Percentiles rank a stretch among this genome's conserved stretches.
phyloP scores from a whole-genome alignment of 2,329 filamentous ascomycete species.

The Aureobasidium sp. region DNA sequence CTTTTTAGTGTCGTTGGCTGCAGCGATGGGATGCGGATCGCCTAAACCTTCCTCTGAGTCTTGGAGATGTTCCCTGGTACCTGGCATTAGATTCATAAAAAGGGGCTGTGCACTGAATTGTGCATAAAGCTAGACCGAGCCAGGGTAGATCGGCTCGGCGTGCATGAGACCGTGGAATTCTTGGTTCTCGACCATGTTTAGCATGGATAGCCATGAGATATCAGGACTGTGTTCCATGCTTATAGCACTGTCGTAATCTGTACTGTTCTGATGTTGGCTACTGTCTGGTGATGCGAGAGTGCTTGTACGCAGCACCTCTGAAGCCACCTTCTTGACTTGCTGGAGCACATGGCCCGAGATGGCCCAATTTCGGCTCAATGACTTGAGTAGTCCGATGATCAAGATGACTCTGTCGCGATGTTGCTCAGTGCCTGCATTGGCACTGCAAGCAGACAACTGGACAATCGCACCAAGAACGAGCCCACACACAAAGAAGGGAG shows the following conservation, averaged over 20 bases:
- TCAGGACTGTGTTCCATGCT: not conserved
- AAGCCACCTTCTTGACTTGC: conserved; percentile 68
- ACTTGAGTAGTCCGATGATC: conserved; percentile 67
- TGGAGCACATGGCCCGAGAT: conserved; percentile 62
- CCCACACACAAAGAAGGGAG: conserved; percentile 76
- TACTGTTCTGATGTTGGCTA: not conserved
- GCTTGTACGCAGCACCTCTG: conserved; percentile 8
- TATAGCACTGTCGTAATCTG: not conserved
- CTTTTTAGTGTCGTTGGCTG: conserved; percentile 8
- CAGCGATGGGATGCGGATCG: not conserved
- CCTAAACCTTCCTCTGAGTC: not conserved
- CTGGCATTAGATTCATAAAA: not conserved
- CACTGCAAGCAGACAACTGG: conserved; percentile 71
- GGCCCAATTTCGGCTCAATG: conserved; percentile 63
- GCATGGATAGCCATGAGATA: conserved; percentile 1
- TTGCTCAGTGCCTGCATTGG: conserved; percentile 53
- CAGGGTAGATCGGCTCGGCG: not conserved
- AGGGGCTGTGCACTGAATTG: not conserved
- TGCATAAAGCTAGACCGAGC: not conserved
- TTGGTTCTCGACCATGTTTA: conserved; percentile 3
- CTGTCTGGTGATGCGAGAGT: not conserved
- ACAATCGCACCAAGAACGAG: conserved; percentile 73
- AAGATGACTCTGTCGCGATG: conserved; percentile 61
- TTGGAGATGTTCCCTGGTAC: not conserved
- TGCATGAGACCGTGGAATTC: conserved; percentile 10